Percentiles rank a stretch among this genome's conserved stretches.
These are phyloP conservation scores for Tylopilus subfusipes DNA, from an alignment of 768 basidiomycete species.

Conservation along the genomic window DNA sequence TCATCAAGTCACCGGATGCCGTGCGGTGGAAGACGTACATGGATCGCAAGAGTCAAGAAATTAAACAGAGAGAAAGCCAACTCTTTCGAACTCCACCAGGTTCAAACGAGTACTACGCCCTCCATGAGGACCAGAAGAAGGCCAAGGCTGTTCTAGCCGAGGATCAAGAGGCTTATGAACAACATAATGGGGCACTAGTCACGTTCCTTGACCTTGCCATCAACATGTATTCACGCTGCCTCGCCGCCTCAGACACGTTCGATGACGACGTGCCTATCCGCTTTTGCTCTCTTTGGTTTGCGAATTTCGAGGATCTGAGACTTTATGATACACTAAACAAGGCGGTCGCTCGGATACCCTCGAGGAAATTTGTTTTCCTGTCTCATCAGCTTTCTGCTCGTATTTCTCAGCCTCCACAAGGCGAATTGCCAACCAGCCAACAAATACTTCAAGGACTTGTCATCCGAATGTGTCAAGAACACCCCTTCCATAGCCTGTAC, in stretches of 20 bases:
- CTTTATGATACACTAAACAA: constrained; percentile 41
- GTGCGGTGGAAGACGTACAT: constrained; percentile 67
- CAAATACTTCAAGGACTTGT: constrained; percentile 60
- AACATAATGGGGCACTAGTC: constrained; percentile 44
- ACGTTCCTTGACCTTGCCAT: constrained; percentile 72
- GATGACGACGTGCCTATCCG: constrained; percentile 79
- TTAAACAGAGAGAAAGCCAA: constrained; percentile 48
- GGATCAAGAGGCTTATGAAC: constrained; percentile 46
- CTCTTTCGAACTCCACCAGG: constrained; percentile 23
- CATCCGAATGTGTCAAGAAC: constrained; percentile 76
- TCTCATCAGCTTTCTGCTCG: constrained; percentile 95
- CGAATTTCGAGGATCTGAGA: constrained; percentile 65
- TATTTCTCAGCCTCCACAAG: constrained; percentile 46
- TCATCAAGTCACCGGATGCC: constrained; percentile 65
- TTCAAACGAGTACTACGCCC: constrained; percentile 20
- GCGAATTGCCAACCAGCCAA: constrained; percentile 42
- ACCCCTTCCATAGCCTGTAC: constrained; percentile 92
- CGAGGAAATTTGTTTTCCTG: constrained; percentile 86
- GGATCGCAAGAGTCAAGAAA: constrained; percentile 68
- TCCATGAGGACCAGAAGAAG: constrained; percentile 38
- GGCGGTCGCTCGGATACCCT: constrained; percentile 63
- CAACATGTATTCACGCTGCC: constrained; percentile 79
- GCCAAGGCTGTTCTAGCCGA: constrained; percentile 50
- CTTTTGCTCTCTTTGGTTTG: constrained; percentile 89
- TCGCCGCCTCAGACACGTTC: constrained; percentile 64